phyloP scores from a whole-genome alignment of 176 grass and related monocot genomes.

The Hyparrhenia diplandra region DNA sequence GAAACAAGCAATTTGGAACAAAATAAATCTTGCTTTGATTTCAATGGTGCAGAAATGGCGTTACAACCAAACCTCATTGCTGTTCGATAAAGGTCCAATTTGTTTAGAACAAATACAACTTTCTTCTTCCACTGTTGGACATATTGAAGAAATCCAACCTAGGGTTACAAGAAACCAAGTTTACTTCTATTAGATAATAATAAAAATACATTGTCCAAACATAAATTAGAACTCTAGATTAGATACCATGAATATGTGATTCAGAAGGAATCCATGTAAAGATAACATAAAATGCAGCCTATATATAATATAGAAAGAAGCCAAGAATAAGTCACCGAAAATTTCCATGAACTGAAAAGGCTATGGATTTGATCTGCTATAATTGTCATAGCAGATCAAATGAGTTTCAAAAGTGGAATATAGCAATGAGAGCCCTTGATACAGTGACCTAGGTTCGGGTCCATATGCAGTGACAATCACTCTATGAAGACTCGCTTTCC shows the following conservation, averaged over 20 bases:
- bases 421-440: not conserved
- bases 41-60: conserved; percentile 26
- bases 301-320: not conserved
- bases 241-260: not conserved
- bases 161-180: conserved; percentile 26
- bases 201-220: not conserved
- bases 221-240: not conserved
- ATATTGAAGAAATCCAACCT: conserved; percentile 94
- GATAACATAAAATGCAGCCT: not conserved
- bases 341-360: not conserved
- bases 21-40: conserved; percentile 24
- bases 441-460: no score
- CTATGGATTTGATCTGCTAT: not conserved
- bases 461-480: no score
- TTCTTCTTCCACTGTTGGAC: conserved; percentile 98
- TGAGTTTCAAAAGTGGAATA: not conserved
- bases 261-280: conserved; percentile 4
- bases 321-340: not conserved
- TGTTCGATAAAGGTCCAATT: conserved; percentile 87
- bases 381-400: not conserved
- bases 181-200: not conserved
- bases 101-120: conserved; percentile 95
- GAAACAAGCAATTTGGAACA: not conserved
- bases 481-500: not conserved
- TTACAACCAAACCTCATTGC: conserved; percentile 59